Conservation (phyloP, 2,329 filamentous ascomycete species). For the Fusarium sp. region DNA sequence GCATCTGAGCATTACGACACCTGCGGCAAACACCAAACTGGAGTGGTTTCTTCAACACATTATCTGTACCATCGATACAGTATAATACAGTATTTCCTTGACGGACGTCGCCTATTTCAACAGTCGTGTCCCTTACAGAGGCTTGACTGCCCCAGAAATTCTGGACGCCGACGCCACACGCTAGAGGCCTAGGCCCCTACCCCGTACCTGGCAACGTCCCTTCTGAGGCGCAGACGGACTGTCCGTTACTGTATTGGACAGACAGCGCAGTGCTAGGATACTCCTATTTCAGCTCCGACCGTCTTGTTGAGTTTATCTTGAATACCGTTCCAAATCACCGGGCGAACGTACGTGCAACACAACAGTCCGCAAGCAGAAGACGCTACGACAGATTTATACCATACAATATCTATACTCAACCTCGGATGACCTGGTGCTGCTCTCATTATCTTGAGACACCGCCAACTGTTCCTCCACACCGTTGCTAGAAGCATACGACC, state of each 20-base stretch:
- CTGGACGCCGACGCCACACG: constrained; percentile 42
- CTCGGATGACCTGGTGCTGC: constrained; percentile 19
- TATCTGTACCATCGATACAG: constrained; percentile 1
- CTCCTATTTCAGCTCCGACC: constrained; percentile 45
- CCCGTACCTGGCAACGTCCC: constrained; percentile 41
- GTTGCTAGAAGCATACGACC: constrained; percentile 28
- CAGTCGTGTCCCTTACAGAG: constrained; percentile 9
- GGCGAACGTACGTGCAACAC: constrained; percentile 45
- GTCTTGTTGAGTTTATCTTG: constrained; percentile 41
- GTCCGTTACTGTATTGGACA: constrained; percentile 23
- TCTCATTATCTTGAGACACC: constrained; percentile 26
- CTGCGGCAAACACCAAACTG: not conserved
- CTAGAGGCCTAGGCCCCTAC: constrained; percentile 32
- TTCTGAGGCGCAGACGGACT: constrained; percentile 44
- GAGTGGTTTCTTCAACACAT: not conserved
- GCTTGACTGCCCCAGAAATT: constrained; percentile 42
- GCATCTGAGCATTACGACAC: not conserved
- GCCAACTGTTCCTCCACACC: constrained; percentile 27
- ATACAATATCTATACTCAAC: constrained; percentile 36
- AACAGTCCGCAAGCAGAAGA: constrained; percentile 34
- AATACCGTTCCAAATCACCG: constrained; percentile 43
- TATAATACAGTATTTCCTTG: constrained; percentile 18
- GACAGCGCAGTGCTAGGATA: constrained; percentile 15
- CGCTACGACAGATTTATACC: constrained; percentile 16
- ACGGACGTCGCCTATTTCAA: constrained; percentile 35